Conservation (phyloP, 2,329 filamentous ascomycete species). For the Trichoderma sp. region DNA sequence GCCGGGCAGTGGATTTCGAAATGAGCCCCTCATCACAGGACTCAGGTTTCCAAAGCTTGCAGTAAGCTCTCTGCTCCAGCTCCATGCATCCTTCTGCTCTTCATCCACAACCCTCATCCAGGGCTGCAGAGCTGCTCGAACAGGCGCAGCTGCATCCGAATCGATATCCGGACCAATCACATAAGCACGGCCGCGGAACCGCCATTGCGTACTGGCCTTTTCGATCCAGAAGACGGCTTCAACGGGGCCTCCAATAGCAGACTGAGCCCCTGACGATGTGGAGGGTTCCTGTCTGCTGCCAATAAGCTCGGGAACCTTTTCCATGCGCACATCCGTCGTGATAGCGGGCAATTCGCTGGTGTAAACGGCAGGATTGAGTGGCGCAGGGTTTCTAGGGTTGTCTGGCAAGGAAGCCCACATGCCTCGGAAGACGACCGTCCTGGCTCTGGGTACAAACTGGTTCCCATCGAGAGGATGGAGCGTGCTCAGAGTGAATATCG, state of each 20-base stretch:
- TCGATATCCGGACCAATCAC: slow-evolving; percentile 70
- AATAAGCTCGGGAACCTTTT: slow-evolving; percentile 73
- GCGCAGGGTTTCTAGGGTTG: slow-evolving; percentile 70
- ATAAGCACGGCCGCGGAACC: slow-evolving; percentile 73
- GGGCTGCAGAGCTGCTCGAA: slow-evolving; percentile 57
- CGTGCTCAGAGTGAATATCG: slow-evolving; percentile 51
- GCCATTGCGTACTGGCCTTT: slow-evolving; percentile 74
- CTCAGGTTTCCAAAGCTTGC: slow-evolving; percentile 87
- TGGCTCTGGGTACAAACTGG: slow-evolving; percentile 55
- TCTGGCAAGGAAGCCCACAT: slow-evolving; percentile 73
- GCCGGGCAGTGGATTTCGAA: slow-evolving; percentile 70
- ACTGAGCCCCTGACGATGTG: slow-evolving; percentile 35
- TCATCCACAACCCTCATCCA: slow-evolving; percentile 54
- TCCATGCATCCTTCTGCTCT: slow-evolving; percentile 52
- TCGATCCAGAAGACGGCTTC: slow-evolving; percentile 83
- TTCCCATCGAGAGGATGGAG: slow-evolving; percentile 43
- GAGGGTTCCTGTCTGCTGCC: slow-evolving; percentile 38
- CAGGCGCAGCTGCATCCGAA: slow-evolving; percentile 39
- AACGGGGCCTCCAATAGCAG: slow-evolving; percentile 64
- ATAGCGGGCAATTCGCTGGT: slow-evolving; percentile 77
- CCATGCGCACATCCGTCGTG: slow-evolving; percentile 86
- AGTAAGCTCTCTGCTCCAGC: slow-evolving; percentile 75
- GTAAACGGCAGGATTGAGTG: slow-evolving; percentile 65
- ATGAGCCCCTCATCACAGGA: slow-evolving; percentile 74
- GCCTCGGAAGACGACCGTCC: slow-evolving; percentile 82